These are phyloP conservation scores for Melanopsichium pennsylvanicum DNA, from an alignment of 1,284 basidiomycete genomes.

Conservation along the genomic window DNA sequence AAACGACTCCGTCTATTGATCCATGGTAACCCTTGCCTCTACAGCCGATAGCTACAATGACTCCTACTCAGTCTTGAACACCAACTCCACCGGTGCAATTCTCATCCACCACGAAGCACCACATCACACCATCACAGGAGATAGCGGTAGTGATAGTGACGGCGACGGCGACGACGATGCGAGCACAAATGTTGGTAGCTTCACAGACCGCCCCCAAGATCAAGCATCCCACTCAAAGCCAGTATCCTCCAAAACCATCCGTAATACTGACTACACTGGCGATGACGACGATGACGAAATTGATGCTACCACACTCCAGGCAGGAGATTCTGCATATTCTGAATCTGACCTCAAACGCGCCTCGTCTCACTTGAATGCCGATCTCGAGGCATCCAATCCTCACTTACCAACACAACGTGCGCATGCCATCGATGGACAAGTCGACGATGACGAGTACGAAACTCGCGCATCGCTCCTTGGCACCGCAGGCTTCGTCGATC, in stretches of 20 bases:
- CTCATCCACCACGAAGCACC: conserved; percentile 25
- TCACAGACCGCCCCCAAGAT: conserved; percentile 8
- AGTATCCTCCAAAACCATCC: conserved; percentile 6
- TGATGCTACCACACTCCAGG: conserved; percentile 19
- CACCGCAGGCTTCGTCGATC: conserved; percentile 36
- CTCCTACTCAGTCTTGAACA: conserved; percentile 18
- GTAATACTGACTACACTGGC: conserved; percentile 13
- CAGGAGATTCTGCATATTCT: conserved; percentile 24
- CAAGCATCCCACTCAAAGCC: conserved; percentile 7
- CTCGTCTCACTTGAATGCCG: background rate
- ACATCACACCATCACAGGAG: conserved; percentile 26
- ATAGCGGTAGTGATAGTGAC: conserved; percentile 14
- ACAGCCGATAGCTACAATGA: conserved; percentile 7
- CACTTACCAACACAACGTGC: background rate
- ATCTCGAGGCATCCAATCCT: conserved; percentile 16
- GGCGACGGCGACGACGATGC: conserved; percentile 14
- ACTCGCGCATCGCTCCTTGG: conserved; percentile 34
- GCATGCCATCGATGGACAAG: conserved; percentile 2
- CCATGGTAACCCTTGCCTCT: conserved; percentile 17
- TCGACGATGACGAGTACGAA: conserved; percentile 36
- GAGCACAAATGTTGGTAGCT: conserved; percentile 32
- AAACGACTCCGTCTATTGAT: background rate
- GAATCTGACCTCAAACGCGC: conserved; percentile 7
- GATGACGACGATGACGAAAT: conserved; percentile 8
- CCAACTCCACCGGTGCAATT: background rate